A percentile compares a stretch with the other conserved stretches of the same genome.
These are phyloP conservation scores for Malus hybrid DNA, from an alignment of 331 rosid genomes.

Conservation along the genomic window DNA sequence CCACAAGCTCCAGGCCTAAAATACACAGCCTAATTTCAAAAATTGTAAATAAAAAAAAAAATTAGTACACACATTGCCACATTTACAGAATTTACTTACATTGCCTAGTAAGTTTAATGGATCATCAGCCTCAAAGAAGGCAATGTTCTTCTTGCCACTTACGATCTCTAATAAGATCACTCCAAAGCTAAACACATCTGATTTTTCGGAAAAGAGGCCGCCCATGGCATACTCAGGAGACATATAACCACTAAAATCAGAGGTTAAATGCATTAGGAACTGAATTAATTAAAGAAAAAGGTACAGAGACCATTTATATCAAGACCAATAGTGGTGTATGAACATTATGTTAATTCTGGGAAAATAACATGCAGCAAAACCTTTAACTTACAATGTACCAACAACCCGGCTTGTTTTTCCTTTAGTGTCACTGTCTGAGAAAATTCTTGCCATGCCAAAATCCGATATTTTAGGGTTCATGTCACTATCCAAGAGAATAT, in stretches of 20 bases:
- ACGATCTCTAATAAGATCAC: slow-evolving; percentile 15
- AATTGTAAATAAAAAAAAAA: background rate
- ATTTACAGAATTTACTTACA: background rate
- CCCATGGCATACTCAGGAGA: slow-evolving; percentile 14
- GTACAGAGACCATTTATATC: no score
- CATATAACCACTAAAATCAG: slow-evolving; percentile 2
- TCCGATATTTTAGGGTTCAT: background rate
- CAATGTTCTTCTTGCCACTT: slow-evolving; percentile 10
- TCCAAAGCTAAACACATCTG: slow-evolving; percentile 14
- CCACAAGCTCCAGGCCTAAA: slow-evolving; percentile 16
- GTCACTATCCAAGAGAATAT: background rate
- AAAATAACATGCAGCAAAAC: background rate
- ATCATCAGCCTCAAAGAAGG: slow-evolving; percentile 10
- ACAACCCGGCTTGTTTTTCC: slow-evolving; percentile 12
- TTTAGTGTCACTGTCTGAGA: background rate
- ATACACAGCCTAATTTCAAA: background rate
- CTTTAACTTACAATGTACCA: slow-evolving; percentile 12
- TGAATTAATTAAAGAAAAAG: background rate
- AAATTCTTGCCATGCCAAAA: background rate
- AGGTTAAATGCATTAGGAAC: background rate
- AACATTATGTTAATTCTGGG: background rate
- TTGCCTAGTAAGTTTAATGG: slow-evolving; percentile 8
- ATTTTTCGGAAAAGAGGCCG: slow-evolving; percentile 11
- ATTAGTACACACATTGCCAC: background rate
- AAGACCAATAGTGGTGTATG: no score